Evolutionary conservation across 768 basidiomycete species (phyloP).

Genomic region (Paxillus involutus): DNA sequence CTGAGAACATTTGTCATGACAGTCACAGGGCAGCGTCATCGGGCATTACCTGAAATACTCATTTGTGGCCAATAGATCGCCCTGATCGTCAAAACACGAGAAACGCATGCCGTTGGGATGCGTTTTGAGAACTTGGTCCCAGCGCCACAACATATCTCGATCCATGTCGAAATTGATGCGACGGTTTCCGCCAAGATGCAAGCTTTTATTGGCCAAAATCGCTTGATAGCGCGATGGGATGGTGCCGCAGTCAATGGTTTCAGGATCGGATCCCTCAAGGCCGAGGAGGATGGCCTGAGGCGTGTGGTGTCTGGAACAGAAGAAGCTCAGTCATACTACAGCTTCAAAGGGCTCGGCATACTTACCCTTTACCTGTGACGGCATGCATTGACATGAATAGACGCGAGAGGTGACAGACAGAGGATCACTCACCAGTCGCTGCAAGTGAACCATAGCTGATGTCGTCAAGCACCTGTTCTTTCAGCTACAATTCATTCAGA

Average conservation of each 20-base stretch:
- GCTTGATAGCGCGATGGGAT: slow-evolving; percentile 73
- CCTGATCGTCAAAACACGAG: slow-evolving; percentile 76
- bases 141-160: slow-evolving; percentile 90
- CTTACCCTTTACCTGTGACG: slow-evolving; percentile 69
- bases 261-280: slow-evolving; percentile 87
- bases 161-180: slow-evolving; percentile 86
- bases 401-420: neutral
- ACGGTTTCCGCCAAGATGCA: slow-evolving; percentile 72
- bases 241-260: slow-evolving; percentile 87
- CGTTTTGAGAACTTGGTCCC: slow-evolving; percentile 85
- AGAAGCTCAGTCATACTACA: slow-evolving; percentile 2
- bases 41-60: slow-evolving; percentile 75
- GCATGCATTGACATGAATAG: slow-evolving; percentile 5
- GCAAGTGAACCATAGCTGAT: slow-evolving; percentile 87
- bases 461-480: neutral
- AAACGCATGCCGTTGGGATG: slow-evolving; percentile 96
- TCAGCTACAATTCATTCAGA: slow-evolving; percentile 7
- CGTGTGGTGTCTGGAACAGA: slow-evolving; percentile 66
- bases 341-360: slow-evolving; percentile 16
- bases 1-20: slow-evolving; percentile 29
- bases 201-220: slow-evolving; percentile 63
- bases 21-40: neutral
- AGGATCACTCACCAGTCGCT: slow-evolving; percentile 66
- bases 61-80: slow-evolving; percentile 88
- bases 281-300: slow-evolving; percentile 86